Base-by-base conservation (phyloP, 805 yeast genomes). In the Cyberlindnera americana region DNA sequence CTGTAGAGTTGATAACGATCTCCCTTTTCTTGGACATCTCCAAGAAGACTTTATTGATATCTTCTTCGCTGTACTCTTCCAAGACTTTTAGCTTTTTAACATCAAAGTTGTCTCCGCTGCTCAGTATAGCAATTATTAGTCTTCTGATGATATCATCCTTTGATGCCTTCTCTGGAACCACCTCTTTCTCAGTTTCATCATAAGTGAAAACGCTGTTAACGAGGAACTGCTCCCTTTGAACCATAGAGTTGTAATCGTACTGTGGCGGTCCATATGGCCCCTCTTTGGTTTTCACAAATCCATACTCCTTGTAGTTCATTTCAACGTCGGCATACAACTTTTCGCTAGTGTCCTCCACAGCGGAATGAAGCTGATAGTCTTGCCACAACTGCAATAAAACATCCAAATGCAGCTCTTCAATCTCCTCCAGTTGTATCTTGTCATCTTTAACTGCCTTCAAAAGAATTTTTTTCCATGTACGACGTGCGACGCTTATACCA, bases 381-480 rank as follows among this genome's bases (percentile, higher is more conserved):
- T 73, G 70, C 97, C 98, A 90, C 37, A 81, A 56, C 6, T 72
- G 67, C 5, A 84, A 64, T 54, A 85, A 69, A 24, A 67, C 66
- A 2, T 61, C 59, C 27, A 83, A 56, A 43, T 84, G 75, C 22
- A 73, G 62, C 9, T 70, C 65, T 28, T 69, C 66, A 16, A 82
- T 64, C 48, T 81, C 81, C 0, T 67, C 65, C 10, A 69, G 57
- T 0, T 70, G 62, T 2, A 83, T 69, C 5, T 56, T 54, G 1
- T 78, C 88, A 11, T 72, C 73, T 30, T 72, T 73, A 17, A 86
- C 78, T 0, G 80, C 81, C 28, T 65, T 62, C 25, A 80, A 50
- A 18, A 89, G 71, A 16, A 85, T 69, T 16, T 67, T 68, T 51
- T 85, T 91, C 81, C 93, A 90, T 11, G 70, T 69, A 33, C 69